phyloP scores from a whole-genome alignment of 1,139 yeast species.

The Magnusiomyces magnusii region DNA sequence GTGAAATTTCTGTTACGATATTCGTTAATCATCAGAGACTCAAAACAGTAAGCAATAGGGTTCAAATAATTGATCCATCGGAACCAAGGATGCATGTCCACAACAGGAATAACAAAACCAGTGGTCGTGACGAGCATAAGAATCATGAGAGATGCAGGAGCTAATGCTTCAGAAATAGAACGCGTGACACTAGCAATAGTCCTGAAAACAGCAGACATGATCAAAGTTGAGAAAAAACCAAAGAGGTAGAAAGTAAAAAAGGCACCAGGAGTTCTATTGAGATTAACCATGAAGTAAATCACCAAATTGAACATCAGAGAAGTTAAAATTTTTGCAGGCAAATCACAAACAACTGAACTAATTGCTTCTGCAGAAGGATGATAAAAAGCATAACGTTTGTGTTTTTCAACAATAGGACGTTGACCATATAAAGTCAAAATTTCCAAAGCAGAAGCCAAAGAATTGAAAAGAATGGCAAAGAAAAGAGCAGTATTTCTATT shows the following conservation, averaged over 20 bases:
- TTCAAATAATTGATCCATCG: slow-evolving; percentile 45
- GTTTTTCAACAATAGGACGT: slow-evolving; percentile 73
- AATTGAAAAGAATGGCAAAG: slow-evolving; percentile 69
- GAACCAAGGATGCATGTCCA: slow-evolving; percentile 46
- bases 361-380: slow-evolving; percentile 74
- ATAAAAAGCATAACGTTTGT: slow-evolving; percentile 63
- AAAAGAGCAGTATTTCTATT: slow-evolving; percentile 65
- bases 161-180: slow-evolving; percentile 58
- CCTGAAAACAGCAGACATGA: slow-evolving; percentile 66
- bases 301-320: slow-evolving; percentile 53
- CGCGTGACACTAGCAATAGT: slow-evolving; percentile 57
- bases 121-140: slow-evolving; percentile 45
- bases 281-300: slow-evolving; percentile 58
- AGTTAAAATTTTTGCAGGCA: slow-evolving; percentile 53
- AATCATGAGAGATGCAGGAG: slow-evolving; percentile 59
- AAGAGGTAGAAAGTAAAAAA: slow-evolving; percentile 60
- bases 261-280: slow-evolving; percentile 56
- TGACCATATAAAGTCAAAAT: slow-evolving; percentile 61
- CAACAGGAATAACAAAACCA: slow-evolving; percentile 45
- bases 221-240: slow-evolving; percentile 46
- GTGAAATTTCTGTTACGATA: slow-evolving; percentile 38
- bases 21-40: slow-evolving; percentile 35
- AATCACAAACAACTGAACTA: slow-evolving; percentile 60
- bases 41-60: slow-evolving; percentile 43
- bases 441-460: slow-evolving; percentile 69